Conservation (phyloP, 2,329 filamentous ascomycete species). For the Gaeumannomyces sp. region DNA sequence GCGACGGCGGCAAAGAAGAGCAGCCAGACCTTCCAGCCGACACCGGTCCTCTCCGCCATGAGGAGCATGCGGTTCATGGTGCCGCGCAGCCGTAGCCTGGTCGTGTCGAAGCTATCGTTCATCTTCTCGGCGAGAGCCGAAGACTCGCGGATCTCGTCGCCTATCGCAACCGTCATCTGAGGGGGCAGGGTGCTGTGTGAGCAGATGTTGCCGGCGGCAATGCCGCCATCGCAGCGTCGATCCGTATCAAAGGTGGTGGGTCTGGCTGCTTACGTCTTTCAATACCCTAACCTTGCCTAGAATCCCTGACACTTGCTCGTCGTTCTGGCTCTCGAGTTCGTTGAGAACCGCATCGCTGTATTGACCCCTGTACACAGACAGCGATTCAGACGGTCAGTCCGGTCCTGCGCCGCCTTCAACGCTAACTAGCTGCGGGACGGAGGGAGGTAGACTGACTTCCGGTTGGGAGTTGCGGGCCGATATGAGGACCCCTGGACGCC, state of each 20-base stretch:
- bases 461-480: conserved; percentile 66
- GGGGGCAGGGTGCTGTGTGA: not conserved
- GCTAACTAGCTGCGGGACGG: not conserved
- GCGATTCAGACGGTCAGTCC: conserved; percentile 4
- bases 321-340: conserved; percentile 94
- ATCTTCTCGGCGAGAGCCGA: conserved; percentile 87
- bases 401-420: not conserved
- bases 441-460: conserved; percentile 44
- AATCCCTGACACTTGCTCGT: conserved; percentile 83
- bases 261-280: conserved; percentile 64
- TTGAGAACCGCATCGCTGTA: conserved; percentile 89
- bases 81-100: conserved; percentile 70
- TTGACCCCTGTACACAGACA: conserved; percentile 57
- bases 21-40: conserved; percentile 93
- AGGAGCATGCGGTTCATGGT: conserved; percentile 97
- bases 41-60: conserved; percentile 92
- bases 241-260: not conserved
- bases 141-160: conserved; percentile 89
- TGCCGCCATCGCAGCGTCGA: not conserved
- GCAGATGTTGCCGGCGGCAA: not conserved
- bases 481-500: conserved; percentile 27
- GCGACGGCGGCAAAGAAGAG: conserved; percentile 80
- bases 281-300: conserved; percentile 82
- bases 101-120: conserved; percentile 89
- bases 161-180: conserved; percentile 86